phyloP scores from a whole-genome alignment of 176 grass and related monocot species.

The Carex pumila region DNA sequence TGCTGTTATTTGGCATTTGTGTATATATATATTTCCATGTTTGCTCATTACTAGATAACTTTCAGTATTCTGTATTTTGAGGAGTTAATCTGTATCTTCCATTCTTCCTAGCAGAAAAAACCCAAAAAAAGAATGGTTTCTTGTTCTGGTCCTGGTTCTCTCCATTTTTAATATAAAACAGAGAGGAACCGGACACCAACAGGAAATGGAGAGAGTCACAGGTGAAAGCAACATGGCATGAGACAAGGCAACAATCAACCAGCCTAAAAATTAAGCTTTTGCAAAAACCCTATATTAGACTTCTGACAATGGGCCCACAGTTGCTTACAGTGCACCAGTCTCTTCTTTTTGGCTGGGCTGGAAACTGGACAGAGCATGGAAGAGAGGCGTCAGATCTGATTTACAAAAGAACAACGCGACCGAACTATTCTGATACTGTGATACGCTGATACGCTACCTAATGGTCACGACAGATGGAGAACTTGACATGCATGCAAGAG shows the following conservation, averaged over 20 bases:
- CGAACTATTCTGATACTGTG: background rate
- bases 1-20: background rate
- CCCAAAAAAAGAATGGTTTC: background rate
- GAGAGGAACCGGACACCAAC: background rate
- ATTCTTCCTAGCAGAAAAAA: background rate
- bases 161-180: background rate
- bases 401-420: background rate
- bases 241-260: constrained; percentile 27
- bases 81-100: background rate
- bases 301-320: background rate
- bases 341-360: background rate
- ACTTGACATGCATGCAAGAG: constrained; percentile 3
- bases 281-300: background rate
- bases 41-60: background rate
- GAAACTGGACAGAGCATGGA: background rate
- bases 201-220: background rate
- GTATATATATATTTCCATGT: background rate
- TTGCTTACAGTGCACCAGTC: background rate
- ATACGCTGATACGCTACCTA: background rate
- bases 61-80: background rate
- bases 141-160: background rate
- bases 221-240: constrained; percentile 25
- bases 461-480: background rate
- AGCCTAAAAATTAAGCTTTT: constrained; percentile 3
- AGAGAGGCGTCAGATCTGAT: constrained; percentile 18